Conservation (phyloP, 2,329 filamentous ascomycete genomes). For the Claviceps capensis region DNA sequence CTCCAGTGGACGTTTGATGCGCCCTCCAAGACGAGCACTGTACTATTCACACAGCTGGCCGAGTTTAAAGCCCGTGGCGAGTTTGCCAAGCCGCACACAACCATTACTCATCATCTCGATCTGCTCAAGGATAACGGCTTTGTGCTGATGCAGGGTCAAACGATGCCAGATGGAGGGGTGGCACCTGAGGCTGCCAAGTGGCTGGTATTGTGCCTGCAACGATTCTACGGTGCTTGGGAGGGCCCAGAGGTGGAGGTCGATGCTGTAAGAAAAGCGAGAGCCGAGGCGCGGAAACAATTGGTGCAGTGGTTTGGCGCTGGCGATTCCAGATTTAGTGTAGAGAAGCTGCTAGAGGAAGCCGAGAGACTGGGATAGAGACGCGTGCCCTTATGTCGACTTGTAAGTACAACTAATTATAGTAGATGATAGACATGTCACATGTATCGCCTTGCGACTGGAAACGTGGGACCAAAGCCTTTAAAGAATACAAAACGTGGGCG, state of each 20-base stretch:
- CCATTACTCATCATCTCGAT: constrained; percentile 82
- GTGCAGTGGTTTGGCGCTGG: constrained; percentile 72
- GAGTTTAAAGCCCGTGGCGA: constrained; percentile 87
- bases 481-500: too few species aligned
- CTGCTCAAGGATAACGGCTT: constrained; percentile 59
- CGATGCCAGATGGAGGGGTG: constrained; percentile 64
- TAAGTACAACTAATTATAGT: not conserved
- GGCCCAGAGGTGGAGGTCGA: constrained; percentile 22
- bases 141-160: constrained; percentile 73
- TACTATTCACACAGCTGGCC: constrained; percentile 87
- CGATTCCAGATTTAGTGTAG: constrained; percentile 66
- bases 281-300: constrained; percentile 51
- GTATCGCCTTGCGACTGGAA: too few species aligned
- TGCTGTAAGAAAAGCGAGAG: constrained; percentile 38
- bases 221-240: constrained; percentile 69
- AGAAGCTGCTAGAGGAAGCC: constrained; percentile 76
- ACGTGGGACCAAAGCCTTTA: too few species aligned
- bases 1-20: constrained; percentile 88
- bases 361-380: constrained; percentile 52
- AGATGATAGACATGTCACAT: not conserved
- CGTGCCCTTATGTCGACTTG: not conserved
- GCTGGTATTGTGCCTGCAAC: constrained; percentile 84
- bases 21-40: constrained; percentile 48
- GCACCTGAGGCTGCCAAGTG: constrained; percentile 72
- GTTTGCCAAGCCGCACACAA: constrained; percentile 85